Evolutionary conservation across 768 basidiomycete genomes (phyloP).

Genomic region (Lyophyllum semitale): DNA sequence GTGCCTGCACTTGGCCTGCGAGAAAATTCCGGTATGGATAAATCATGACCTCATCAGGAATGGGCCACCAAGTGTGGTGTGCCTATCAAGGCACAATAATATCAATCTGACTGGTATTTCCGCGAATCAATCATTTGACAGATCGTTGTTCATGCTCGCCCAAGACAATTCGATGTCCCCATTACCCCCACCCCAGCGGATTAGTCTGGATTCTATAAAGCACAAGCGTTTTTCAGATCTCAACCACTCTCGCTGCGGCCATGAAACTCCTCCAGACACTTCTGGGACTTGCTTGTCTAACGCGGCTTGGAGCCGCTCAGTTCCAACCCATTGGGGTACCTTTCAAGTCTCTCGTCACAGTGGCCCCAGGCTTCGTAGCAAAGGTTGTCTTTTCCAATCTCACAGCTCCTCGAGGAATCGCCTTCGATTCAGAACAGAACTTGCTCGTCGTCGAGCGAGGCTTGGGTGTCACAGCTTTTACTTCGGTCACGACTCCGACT

Average conservation of each 20-base stretch:
- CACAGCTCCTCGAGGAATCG: constrained; percentile 42
- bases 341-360: constrained; percentile 36
- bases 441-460: constrained; percentile 46
- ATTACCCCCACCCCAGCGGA: not conserved
- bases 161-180: not conserved
- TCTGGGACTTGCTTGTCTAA: constrained; percentile 2
- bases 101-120: not conserved
- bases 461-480: constrained; percentile 42
- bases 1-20: no score
- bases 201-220: not conserved
- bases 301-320: constrained; percentile 11
- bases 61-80: not conserved
- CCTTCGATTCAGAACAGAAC: constrained; percentile 38
- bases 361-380: constrained; percentile 35
- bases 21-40: no score
- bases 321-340: constrained; percentile 33
- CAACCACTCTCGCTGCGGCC: not conserved
- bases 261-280: constrained; percentile 9
- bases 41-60: not conserved
- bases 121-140: not conserved
- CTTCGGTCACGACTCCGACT: constrained; percentile 18
- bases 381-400: constrained; percentile 41
- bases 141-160: not conserved
- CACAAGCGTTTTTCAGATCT: not conserved
- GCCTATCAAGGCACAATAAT: not conserved